Evolutionary conservation across 768 basidiomycete species (phyloP), one percentile per base, ranked within the genome.

Genomic region (Antrodiella citrinella): DNA sequence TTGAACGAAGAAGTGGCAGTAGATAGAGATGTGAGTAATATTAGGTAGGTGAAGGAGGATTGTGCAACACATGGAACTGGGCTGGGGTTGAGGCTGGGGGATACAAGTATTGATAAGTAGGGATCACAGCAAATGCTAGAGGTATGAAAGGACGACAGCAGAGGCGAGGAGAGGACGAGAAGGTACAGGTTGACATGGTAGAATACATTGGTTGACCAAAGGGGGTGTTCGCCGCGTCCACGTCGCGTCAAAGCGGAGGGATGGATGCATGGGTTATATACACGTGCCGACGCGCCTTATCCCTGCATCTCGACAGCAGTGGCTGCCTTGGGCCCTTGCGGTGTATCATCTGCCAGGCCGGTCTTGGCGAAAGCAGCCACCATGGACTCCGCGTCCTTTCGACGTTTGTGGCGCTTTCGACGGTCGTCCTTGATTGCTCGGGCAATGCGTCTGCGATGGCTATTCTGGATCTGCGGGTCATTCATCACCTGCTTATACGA

Each of bases 361-460:
- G 76, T 72, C 54, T 56, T 80, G 39, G 85, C 80, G 62, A 91
- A 90, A 4, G 86, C 83, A 61, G 86, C 83, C 51, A 91, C 72
- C 76, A 91, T 81, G 21, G 83, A 73, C 49, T 91, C 89, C 59
- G 89, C 86, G 59, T 91, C 89, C 62, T 86, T 87, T 58, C 88
- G 82, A 49, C 88, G 75, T 59, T 77, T 85, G 66, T 91, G 89
- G 56, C 89, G 76, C 65, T 76, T 80, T 58, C 86, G 76, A 55
- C 87, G 75, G 69, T 91, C 89, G 44, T 91, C 89, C 63, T 86
- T 89, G 62, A 91, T 89, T n/a, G 84, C 69, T 25, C 84, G 77
- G 57, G 90, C 84, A 47, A 91, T 79, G 58, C 81, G 79, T 58
- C 85, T 78, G 44, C 87, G 78, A 23, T 73, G 67, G 59, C 83